Percentiles rank a stretch among this genome's conserved stretches.
Evolutionary conservation across 179 eudicot species (phyloP).

Genomic region (Beta macrorhiza): DNA sequence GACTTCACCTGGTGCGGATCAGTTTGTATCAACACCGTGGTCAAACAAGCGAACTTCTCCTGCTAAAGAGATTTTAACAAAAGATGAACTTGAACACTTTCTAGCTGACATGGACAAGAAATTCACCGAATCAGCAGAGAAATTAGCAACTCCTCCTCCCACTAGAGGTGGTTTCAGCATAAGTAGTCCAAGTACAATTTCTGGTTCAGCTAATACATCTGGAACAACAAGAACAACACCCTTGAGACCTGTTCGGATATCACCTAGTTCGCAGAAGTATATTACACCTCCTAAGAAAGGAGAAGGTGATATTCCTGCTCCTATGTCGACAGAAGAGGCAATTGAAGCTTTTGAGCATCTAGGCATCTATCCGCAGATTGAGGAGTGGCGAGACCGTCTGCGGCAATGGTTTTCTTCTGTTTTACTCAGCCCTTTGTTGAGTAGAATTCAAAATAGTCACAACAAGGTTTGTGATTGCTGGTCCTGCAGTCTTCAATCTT

Average conservation of each 20-base stretch:
- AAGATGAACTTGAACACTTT: slow-evolving; percentile 74
- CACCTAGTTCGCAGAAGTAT: slow-evolving; percentile 91
- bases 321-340: slow-evolving; percentile 95
- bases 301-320: slow-evolving; percentile 80
- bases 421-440: slow-evolving; percentile 65
- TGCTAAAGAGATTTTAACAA: slow-evolving; percentile 64
- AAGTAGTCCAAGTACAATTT: slow-evolving; percentile 58
- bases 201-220: slow-evolving; percentile 62
- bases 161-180: slow-evolving; percentile 58
- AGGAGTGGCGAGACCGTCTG: slow-evolving; percentile 84
- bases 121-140: slow-evolving; percentile 73
- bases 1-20: slow-evolving; percentile 56
- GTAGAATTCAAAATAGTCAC: slow-evolving; percentile 80
- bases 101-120: slow-evolving; percentile 77
- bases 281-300: slow-evolving; percentile 93
- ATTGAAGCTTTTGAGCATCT: slow-evolving; percentile 72
- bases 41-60: slow-evolving; percentile 64
- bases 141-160: slow-evolving; percentile 73
- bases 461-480: slow-evolving; percentile 47
- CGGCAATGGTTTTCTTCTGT: slow-evolving; percentile 96
- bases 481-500: not conserved
- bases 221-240: slow-evolving; percentile 90
- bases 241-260: slow-evolving; percentile 87
- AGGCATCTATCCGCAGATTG: slow-evolving; percentile 84
- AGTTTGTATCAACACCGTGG: slow-evolving; percentile 68